Evolutionary conservation across 768 basidiomycete species (phyloP), one percentile per base, ranked within the genome.

Genomic region (Amanita muscaria): DNA sequence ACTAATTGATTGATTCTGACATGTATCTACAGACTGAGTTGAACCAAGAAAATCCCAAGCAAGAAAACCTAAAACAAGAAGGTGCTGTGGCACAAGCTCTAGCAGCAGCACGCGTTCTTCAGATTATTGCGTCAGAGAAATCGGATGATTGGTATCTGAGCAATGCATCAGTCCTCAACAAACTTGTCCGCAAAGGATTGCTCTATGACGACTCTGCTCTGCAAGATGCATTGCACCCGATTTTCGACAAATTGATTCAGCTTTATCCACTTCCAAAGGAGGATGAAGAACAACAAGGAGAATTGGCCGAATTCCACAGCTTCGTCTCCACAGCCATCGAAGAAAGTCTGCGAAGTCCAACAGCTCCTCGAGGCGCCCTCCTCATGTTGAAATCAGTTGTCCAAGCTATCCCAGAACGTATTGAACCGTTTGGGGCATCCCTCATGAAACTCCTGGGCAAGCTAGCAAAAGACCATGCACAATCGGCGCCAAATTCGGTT

Each of bases 301-400:
- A 85, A 25, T 67, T 83, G 53, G 72, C 79, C 3, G 83, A 88
- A 34, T 86, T 94, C 53, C 83, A 88, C 60, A 66, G 66, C 21
- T 94, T 83, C 49, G 74, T 92, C 12, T 79, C 83, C 50, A 70
- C 74, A 19, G 70, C 86, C 0, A 76, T 97, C 44, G 72, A 71
- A 44, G 92, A 94, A 36, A 86, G 85, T 30, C 66, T 92, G n/a
- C 76, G 80, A 33, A 81, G 83, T 40, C 74, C 76, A 9, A 79
- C 69, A 9, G 75, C 80, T 36, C 64, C 90, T 23, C 82, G 84
- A 19, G 89, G 91, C 14, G 80, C 83, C 4, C 70, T 99, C 18
- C 72, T 91, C 46, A 84, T 99, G 73, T 70, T 98, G 40, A 83
- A 88, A 57, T 83, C 88, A 1, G 79, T 92, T 40, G 80, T 92